Evolutionary conservation across 306 rosid genomes (phyloP).

Genomic region (Senna tora): DNA sequence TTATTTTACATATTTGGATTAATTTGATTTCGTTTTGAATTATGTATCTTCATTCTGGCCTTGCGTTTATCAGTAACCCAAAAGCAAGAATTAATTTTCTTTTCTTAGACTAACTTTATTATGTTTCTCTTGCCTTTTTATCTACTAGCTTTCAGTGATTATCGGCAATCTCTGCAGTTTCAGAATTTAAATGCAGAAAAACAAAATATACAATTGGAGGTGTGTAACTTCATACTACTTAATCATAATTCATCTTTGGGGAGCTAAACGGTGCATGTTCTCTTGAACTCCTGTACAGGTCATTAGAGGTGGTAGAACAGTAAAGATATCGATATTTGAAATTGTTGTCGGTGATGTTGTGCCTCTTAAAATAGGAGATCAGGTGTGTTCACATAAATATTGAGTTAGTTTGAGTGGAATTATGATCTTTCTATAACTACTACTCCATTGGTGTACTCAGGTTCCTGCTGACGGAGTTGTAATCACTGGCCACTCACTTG

Average conservation of each 20-base stretch:
- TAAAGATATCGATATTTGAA: constrained; percentile 82
- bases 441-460: constrained; percentile 43
- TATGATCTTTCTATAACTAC: constrained; percentile 12
- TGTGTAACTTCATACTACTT: constrained; percentile 44
- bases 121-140: constrained; percentile 29
- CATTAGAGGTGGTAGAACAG: constrained; percentile 78
- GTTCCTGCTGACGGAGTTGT: constrained; percentile 97
- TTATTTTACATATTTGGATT: not conserved
- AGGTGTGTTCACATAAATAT: constrained; percentile 56
- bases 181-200: constrained; percentile 87
- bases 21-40: constrained; percentile 20
- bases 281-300: constrained; percentile 60
- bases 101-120: constrained; percentile 33
- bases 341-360: constrained; percentile 96
- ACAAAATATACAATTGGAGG: constrained; percentile 92
- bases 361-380: constrained; percentile 95
- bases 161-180: constrained; percentile 92
- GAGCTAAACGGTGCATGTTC: constrained; percentile 38
- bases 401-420: constrained; percentile 34
- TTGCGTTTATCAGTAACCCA: constrained; percentile 20
- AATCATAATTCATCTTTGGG: constrained; percentile 9
- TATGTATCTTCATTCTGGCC: constrained; percentile 3
- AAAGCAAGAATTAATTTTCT: constrained; percentile 14
- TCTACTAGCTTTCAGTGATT: constrained; percentile 86
- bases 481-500: constrained; percentile 82